Evolutionary conservation across 225 moss, liverwort and hornwort genomes (phyloP), one percentile per base, ranked within the genome.

Genomic region (Physcomitrellopsis africana): DNA sequence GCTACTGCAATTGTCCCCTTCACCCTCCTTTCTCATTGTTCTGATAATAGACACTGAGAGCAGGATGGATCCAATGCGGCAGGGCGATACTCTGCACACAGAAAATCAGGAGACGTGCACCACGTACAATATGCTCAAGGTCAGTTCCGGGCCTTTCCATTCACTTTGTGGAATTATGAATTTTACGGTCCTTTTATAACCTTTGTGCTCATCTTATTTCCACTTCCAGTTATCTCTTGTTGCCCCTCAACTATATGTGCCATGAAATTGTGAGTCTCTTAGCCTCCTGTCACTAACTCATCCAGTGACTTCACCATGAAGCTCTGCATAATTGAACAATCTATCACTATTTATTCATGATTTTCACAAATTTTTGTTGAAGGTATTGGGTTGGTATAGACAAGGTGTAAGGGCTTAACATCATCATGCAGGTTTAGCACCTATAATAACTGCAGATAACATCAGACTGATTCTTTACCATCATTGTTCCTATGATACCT

Each of bases 41-140:
- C 58, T 82, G 69, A 72, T 67, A 60, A 15, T 80, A 65, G 65
- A 22, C 12, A 63, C 23, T 78, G 61, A 32, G 80, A 76, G 53
- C 91, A 97, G 97, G 97, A 77, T 79, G 69, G 82, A 95, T 79
- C 93, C 99, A 17, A 90, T 89, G 83, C 83, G 99, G 55, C 91
- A 80, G 67, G 99, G 89, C 27, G 77, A 81, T 79, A 77, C 87
- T 66, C 80, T 99, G 67, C 77, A 51, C 11, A 85, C 93, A 46
- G 99, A 99, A 85, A 86, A 86, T 74, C 92, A 99, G 79, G 95
- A 99, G 77, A 76, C 89, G n/a, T 95, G 99, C 78, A 99, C 99
- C 62, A 95, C 99, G 3, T 99, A 99, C 74, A 99, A 99, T 76
- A 95, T 99, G 92, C 93, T 99, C 9, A 99, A 99, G 93, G 95